phyloP scores from a whole-genome alignment of 441 rosid species.

The Rhodomyrtus psidioides region DNA sequence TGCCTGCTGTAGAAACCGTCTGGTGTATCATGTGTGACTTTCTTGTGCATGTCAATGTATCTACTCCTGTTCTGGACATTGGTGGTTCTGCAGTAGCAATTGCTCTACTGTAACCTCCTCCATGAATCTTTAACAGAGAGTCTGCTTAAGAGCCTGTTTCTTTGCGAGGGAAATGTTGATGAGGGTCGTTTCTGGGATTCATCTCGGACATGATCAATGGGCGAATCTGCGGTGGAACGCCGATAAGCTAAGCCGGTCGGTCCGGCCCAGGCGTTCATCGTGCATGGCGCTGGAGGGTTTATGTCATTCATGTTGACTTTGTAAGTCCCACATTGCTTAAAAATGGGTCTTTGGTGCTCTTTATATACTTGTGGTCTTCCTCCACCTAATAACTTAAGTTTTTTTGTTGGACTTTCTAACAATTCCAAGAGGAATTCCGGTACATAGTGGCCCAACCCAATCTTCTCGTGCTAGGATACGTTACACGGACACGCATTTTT shows the following conservation, averaged over 20 bases:
- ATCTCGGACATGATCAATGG: background rate
- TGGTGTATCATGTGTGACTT: background rate
- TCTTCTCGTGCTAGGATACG: background rate
- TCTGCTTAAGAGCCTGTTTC: background rate
- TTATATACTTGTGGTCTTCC: too few species aligned
- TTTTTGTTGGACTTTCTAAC: too few species aligned
- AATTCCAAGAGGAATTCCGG: background rate
- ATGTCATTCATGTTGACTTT: too few species aligned
- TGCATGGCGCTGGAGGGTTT: background rate
- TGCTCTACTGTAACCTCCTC: background rate
- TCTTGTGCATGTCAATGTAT: background rate
- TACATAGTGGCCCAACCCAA: background rate
- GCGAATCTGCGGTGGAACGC: background rate
- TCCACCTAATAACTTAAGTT: too few species aligned
- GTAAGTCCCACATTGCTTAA: too few species aligned
- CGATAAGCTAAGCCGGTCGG: background rate
- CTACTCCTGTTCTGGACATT: background rate
- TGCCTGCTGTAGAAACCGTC: background rate
- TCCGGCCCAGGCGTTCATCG: background rate
- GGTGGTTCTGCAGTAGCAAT: background rate
- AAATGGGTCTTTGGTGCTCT: too few species aligned
- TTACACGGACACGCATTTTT: too few species aligned
- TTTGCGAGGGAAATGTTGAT: background rate
- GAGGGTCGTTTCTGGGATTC: background rate
- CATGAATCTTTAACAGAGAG: background rate